Evolutionary conservation across 805 yeast genomes (phyloP).

Genomic region (Debaryomyces prosopidis): DNA sequence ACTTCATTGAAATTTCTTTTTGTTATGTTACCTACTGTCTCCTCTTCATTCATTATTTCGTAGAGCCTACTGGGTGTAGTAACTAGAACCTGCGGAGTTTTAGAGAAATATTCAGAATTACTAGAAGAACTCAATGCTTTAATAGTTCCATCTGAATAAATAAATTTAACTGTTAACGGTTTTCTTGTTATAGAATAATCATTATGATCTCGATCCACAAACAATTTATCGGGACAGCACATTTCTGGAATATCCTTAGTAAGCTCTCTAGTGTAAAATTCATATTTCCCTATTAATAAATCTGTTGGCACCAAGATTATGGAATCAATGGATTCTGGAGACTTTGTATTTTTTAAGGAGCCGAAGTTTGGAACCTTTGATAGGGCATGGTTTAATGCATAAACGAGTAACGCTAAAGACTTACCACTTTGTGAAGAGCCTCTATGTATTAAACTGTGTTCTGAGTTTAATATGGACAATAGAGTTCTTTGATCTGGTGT

Average conservation of each 20-base stretch:
- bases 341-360: conserved; percentile 4
- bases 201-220: conserved; percentile 2
- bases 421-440: conserved; percentile 17
- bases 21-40: background rate
- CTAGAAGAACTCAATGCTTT: conserved; percentile 1
- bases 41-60: conserved; percentile 6
- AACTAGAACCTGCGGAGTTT: conserved; percentile 18
- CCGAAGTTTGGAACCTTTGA: conserved; percentile 19
- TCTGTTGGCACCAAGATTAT: conserved; percentile 27
- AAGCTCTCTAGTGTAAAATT: conserved; percentile 8
- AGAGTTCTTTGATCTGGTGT: conserved; percentile 20
- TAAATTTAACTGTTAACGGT: conserved; percentile 17
- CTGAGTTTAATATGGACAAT: conserved; percentile 16
- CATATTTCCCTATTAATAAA: conserved; percentile 18
- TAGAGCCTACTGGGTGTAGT: conserved; percentile 14
- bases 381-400: conserved; percentile 19
- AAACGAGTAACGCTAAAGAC: conserved; percentile 13
- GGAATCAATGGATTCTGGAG: conserved; percentile 12
- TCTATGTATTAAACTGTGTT: conserved; percentile 13
- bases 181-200: conserved; percentile 13
- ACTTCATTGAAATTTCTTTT: conserved; percentile 9
- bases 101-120: background rate
- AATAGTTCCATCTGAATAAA: conserved; percentile 5
- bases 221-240: conserved; percentile 22
- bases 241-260: conserved; percentile 17